Base-by-base conservation (phyloP, 345 rosid genomes). In the Aethionema arabicum region DNA sequence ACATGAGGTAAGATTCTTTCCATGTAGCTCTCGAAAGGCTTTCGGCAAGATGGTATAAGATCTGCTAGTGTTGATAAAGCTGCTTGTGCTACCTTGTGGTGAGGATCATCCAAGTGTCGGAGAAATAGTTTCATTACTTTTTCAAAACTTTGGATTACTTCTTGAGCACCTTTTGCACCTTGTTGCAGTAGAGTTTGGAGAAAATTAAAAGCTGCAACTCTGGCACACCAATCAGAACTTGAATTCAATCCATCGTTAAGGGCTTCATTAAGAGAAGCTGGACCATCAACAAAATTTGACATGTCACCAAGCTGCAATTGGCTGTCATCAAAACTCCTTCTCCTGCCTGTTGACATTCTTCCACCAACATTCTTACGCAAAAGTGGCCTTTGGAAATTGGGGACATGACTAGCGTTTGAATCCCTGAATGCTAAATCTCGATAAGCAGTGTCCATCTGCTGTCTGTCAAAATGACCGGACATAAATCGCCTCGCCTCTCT, bases 41-140 rank as follows among this genome's bases (percentile, higher is more conserved):
- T 93, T 72, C 99, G 85, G 78, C 99, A 93, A 60, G 95, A 69
- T 44, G 97, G 92, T 71, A 93, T 85, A 63, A 93, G 81, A 75
- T 90, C 97, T 15, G 97, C 95, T 11, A 93, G 95, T 16, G 97
- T 83, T 33, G 97, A 85, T 50, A 93, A 83, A 73, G 99, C 97
- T 73, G 99, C 99, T 78, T 93, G 99, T 16, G 99, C 99, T 54
- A 90, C 99, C 77, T 93, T 93, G 80, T 90, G 99, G 77, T 93
- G 99, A 43, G 99, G 99, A 78, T 93, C 99, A 78, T 93, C 96
- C 75, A 93, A 77, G 70, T 93, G 97, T 80, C 86, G 95, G 76
- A 93, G 90, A 76, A 90, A 93, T 45, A 93, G 81, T 78, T 93
- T 93, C 99, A 93, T 93, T 64, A 93, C 96, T 77, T 90, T 93